Evolutionary conservation across 305 asterid species (phyloP).

Genomic region (Solanum hybrid): DNA sequence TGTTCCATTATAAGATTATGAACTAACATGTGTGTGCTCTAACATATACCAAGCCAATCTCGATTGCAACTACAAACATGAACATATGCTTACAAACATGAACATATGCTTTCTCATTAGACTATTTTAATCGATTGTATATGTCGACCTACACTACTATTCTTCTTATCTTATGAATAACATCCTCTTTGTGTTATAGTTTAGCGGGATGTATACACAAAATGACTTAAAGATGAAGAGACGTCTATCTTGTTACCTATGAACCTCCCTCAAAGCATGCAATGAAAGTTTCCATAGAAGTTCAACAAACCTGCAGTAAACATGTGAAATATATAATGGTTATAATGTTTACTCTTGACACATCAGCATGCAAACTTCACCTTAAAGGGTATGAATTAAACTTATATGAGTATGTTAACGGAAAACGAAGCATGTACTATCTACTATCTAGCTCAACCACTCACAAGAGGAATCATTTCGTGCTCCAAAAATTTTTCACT

Average conservation of each 20-base stretch:
- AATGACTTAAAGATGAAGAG: too few species aligned
- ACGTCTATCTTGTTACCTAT: conserved; percentile 18
- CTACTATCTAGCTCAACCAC: neutral
- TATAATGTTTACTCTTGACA: neutral
- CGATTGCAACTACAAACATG: neutral
- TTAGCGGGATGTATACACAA: too few species aligned
- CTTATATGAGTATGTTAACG: neutral
- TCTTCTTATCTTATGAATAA: too few species aligned
- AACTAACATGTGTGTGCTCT: too few species aligned
- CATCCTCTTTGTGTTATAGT: too few species aligned
- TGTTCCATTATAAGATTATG: neutral
- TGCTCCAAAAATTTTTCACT: neutral
- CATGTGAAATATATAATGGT: neutral
- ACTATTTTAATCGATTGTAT: neutral
- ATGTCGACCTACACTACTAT: neutral
- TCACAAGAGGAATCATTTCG: neutral
- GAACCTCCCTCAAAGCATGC: conserved; percentile 97
- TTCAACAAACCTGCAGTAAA: conserved; percentile 67
- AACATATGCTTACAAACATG: too few species aligned
- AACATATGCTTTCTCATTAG: neutral
- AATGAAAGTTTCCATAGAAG: conserved; percentile 89
- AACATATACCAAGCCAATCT: neutral
- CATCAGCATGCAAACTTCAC: neutral
- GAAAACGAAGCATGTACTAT: neutral
- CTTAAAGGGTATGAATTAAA: neutral